phyloP scores from a whole-genome alignment of 2,329 filamentous ascomycete species.

The Alternaria ethzedia region DNA sequence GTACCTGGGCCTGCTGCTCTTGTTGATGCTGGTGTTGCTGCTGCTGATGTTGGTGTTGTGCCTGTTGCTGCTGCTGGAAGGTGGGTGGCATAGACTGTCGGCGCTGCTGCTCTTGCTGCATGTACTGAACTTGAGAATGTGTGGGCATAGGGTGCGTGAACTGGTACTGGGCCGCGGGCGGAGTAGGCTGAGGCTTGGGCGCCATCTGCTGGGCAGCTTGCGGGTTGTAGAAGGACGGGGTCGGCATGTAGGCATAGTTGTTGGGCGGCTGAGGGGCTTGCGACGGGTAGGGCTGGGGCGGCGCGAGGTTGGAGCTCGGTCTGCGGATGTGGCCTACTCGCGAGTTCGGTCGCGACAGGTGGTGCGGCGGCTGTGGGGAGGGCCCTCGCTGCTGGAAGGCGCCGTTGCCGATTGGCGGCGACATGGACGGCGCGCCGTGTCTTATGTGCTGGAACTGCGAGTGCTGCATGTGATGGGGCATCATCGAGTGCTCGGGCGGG shows the following conservation, averaged over 20 bases:
- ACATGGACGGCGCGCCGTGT: slow-evolving; percentile 82
- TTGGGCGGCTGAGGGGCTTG: slow-evolving; percentile 67
- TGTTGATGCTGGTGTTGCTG: slow-evolving; percentile 43
- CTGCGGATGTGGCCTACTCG: slow-evolving; percentile 75
- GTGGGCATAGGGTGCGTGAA: slow-evolving; percentile 53
- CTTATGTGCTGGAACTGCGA: slow-evolving; percentile 79
- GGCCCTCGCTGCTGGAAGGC: slow-evolving; percentile 75
- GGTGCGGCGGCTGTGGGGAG: slow-evolving; percentile 78
- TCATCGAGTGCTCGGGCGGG: slow-evolving; percentile 67
- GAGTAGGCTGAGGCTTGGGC: slow-evolving; percentile 46
- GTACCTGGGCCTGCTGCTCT: slow-evolving; percentile 75
- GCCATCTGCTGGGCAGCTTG: slow-evolving; percentile 60
- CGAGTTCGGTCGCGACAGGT: slow-evolving; percentile 76
- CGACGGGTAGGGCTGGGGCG: slow-evolving; percentile 67
- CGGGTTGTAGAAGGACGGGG: slow-evolving; percentile 83
- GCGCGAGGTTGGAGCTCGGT: slow-evolving; percentile 74
- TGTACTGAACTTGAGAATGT: slow-evolving; percentile 66
- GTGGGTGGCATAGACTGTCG: slow-evolving; percentile 75
- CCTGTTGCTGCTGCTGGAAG: slow-evolving; percentile 65
- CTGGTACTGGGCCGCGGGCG: slow-evolving; percentile 53
- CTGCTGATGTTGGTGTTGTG: slow-evolving; percentile 69
- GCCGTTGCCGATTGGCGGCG: slow-evolving; percentile 81
- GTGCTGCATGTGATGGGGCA: slow-evolving; percentile 55
- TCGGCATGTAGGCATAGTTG: slow-evolving; percentile 83
- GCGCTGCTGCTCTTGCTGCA: slow-evolving; percentile 77